Conservation (phyloP, 2,329 filamentous ascomycete genomes). For the Talaromyces sp. region DNA sequence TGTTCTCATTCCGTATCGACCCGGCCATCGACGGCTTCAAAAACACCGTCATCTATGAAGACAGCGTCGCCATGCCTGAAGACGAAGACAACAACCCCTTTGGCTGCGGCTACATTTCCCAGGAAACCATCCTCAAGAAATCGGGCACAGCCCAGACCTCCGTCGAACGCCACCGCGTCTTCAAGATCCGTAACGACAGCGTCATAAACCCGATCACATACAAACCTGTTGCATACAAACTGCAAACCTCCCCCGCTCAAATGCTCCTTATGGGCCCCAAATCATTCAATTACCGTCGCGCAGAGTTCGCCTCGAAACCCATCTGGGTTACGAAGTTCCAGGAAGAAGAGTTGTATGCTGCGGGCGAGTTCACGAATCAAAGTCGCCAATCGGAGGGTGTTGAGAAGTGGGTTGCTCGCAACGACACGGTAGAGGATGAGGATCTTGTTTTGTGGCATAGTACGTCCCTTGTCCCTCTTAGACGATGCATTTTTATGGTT, state of each 20-base stretch:
- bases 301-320: constrained; percentile 55
- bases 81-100: constrained; percentile 52
- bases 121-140: constrained; percentile 49
- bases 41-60: constrained; percentile 55
- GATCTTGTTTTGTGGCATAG: constrained; percentile 46
- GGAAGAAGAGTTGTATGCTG: constrained; percentile 52
- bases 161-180: constrained; percentile 48
- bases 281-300: constrained; percentile 50
- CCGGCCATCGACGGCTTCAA: constrained; percentile 55
- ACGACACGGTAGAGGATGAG: constrained; percentile 35
- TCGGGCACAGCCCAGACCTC: constrained; percentile 47
- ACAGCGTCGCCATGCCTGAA: constrained; percentile 57
- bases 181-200: constrained; percentile 56
- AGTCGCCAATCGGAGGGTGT: constrained; percentile 40
- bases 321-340: constrained; percentile 53
- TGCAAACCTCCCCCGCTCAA: constrained; percentile 51
- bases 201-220: constrained; percentile 53
- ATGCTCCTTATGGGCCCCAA: constrained; percentile 54
- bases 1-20: constrained; percentile 63
- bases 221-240: constrained; percentile 54
- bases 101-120: constrained; percentile 54
- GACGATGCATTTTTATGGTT: neutral
- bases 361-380: constrained; percentile 55
- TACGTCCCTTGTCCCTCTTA: constrained; percentile 34
- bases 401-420: constrained; percentile 33